Conservation (phyloP, 2,329 filamentous ascomycete genomes). For the Tolypocladium capitatum region DNA sequence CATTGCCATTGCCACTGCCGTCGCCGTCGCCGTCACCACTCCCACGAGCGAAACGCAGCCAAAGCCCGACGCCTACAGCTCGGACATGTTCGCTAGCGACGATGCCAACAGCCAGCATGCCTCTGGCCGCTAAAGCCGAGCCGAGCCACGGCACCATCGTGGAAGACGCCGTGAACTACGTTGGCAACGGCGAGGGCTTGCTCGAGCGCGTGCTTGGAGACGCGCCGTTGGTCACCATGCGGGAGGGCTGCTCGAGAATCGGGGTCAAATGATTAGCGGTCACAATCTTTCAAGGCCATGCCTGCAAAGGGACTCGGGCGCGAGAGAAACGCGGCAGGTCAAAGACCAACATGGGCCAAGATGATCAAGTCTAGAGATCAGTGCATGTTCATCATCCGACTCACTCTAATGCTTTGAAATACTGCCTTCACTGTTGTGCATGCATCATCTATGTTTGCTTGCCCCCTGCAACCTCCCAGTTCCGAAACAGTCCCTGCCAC, state of each 20-base stretch:
- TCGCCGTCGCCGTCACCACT: not conserved
- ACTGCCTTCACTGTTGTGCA: no score
- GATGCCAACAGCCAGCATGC: no score
- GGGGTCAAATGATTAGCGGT: not conserved
- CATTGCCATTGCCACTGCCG: not conserved
- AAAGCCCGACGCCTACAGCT: no score
- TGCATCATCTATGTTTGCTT: no score
- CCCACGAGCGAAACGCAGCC: not conserved
- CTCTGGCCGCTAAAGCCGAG: not conserved
- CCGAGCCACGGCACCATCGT: not conserved
- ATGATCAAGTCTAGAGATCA: not conserved
- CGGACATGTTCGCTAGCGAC: no score
- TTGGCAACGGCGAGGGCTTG: not conserved
- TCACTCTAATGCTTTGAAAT: no score
- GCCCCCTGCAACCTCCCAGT: no score
- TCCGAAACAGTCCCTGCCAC: no score
- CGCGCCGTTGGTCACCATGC: not conserved
- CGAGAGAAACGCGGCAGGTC: not conserved
- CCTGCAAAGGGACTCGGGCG: not conserved
- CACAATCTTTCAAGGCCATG: not conserved
- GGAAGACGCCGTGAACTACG: not conserved
- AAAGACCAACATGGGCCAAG: not conserved
- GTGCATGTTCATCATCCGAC: no score
- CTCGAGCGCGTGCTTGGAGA: not conserved
- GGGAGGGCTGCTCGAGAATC: not conserved